A percentile compares a stretch with the other conserved stretches of the same genome.
These are phyloP conservation scores for Chlorella sp. DNA, from an alignment of 139 green algal genomes.

Conservation along the genomic window DNA sequence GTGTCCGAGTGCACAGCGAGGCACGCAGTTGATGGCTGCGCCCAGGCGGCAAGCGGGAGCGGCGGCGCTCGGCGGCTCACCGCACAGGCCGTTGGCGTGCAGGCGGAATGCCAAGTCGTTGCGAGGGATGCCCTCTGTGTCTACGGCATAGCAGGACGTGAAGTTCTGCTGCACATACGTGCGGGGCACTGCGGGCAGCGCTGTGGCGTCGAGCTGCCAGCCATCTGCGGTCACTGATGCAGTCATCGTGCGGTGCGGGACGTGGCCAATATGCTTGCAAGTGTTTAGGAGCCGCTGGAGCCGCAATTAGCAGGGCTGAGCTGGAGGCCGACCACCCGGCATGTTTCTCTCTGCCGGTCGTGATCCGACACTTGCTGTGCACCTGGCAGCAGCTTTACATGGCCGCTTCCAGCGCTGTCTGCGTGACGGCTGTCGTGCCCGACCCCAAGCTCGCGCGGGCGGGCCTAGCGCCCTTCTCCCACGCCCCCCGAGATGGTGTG, in stretches of 20 bases:
- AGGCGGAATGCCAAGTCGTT: slow-evolving; percentile 18
- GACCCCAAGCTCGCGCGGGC: slow-evolving; percentile 51
- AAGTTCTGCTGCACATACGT: slow-evolving; percentile 26
- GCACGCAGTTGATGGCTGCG: too few relatives aligned
- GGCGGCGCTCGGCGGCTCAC: too few relatives aligned
- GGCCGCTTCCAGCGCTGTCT: neutral
- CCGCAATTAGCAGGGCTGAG: neutral
- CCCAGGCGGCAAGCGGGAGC: too few relatives aligned
- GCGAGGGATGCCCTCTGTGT: neutral
- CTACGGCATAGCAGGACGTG: neutral
- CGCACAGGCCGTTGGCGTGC: slow-evolving; percentile 24
- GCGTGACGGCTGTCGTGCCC: slow-evolving; percentile 18
- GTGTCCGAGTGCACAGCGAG: too few relatives aligned
- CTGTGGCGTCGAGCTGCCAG: slow-evolving; percentile 4
- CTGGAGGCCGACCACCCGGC: too few relatives aligned
- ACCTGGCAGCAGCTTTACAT: neutral
- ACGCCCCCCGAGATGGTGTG: slow-evolving; percentile 25
- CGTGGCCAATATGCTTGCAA: neutral
- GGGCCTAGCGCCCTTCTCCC: slow-evolving; percentile 36
- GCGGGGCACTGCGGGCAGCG: neutral
- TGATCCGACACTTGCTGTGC: neutral
- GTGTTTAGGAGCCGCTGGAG: neutral
- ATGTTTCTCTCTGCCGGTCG: neutral
- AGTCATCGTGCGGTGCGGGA: neutral
- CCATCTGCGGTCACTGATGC: neutral